Conservation (phyloP, 1,284 basidiomycete species). For the Malassezia slooffiae region DNA sequence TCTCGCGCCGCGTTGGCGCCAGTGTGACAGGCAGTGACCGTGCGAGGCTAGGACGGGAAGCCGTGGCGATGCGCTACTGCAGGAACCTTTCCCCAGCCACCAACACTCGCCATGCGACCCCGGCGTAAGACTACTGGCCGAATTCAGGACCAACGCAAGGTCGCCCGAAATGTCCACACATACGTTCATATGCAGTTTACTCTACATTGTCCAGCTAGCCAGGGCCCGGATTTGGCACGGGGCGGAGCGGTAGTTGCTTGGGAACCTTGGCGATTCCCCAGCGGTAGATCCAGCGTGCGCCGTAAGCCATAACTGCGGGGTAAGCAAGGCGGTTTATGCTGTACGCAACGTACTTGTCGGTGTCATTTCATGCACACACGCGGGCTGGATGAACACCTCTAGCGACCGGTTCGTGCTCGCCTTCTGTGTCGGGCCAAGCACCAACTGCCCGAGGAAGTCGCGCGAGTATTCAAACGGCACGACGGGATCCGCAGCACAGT, state of each 20-base stretch:
- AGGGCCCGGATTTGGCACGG: too few relatives aligned
- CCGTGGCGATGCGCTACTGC: too few relatives aligned
- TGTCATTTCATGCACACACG: neutral
- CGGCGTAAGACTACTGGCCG: too few relatives aligned
- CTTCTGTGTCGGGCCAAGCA: conserved; percentile 15
- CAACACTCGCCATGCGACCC: too few relatives aligned
- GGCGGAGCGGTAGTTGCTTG: neutral
- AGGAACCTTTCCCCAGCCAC: too few relatives aligned
- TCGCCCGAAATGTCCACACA: too few relatives aligned
- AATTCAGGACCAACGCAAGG: too few relatives aligned
- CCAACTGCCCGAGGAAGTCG: conserved; percentile 26
- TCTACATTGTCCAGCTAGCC: too few relatives aligned
- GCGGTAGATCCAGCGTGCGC: conserved; percentile 11
- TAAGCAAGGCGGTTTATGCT: neutral
- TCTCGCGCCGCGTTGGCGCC: too few relatives aligned
- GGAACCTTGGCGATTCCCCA: conserved; percentile 9
- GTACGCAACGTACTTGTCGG: conserved; percentile 3
- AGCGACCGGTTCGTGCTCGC: neutral
- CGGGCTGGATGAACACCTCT: conserved; percentile 4
- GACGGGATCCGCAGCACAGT: conserved; percentile 30
- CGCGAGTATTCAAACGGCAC: conserved; percentile 34
- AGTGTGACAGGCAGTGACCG: too few relatives aligned
- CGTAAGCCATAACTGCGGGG: conserved; percentile 2
- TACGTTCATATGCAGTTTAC: too few relatives aligned
- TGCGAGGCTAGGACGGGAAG: too few relatives aligned